A percentile compares a stretch with the other conserved stretches of the same genome.
phyloP scores from a whole-genome alignment of 1,284 basidiomycete genomes.

The Pyrrhoderma lamaoense region DNA sequence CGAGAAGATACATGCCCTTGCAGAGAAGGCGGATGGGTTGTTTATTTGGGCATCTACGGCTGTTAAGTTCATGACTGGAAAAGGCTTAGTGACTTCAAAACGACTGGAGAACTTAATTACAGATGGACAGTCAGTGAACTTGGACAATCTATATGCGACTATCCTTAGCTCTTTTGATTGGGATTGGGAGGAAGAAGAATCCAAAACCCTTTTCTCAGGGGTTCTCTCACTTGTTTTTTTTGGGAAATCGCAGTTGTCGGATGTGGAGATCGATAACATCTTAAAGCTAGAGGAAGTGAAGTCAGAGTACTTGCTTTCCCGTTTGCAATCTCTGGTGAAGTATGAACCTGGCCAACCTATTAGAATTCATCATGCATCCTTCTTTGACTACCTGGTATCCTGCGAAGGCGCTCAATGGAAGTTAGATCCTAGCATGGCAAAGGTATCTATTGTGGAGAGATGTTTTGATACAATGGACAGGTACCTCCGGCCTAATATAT shows the following conservation, averaged over 20 bases:
- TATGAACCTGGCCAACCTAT: not conserved
- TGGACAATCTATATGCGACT: not conserved
- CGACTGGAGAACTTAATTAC: not conserved
- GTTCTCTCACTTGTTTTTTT: not conserved
- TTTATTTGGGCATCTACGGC: constrained; percentile 10
- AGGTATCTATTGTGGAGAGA: not conserved
- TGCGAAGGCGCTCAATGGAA: not conserved
- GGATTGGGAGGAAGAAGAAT: no score
- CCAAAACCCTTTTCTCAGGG: not conserved
- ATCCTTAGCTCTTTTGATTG: not conserved
- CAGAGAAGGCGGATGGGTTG: not conserved
- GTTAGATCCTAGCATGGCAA: not conserved
- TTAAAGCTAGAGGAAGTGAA: not conserved
- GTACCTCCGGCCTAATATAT: not conserved
- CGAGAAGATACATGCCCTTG: not conserved
- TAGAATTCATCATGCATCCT: not conserved
- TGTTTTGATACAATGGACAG: not conserved
- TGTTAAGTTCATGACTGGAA: not conserved
- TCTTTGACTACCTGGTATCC: not conserved
- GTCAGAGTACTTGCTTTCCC: not conserved
- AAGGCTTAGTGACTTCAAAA: no score
- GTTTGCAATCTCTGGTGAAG: not conserved
- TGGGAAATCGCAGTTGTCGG: not conserved
- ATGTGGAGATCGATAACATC: constrained; percentile 5
- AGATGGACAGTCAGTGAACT: not conserved